Evolutionary conservation across 352 stramenopile genomes (phyloP).

Genomic region (Achlya hypogyna): DNA sequence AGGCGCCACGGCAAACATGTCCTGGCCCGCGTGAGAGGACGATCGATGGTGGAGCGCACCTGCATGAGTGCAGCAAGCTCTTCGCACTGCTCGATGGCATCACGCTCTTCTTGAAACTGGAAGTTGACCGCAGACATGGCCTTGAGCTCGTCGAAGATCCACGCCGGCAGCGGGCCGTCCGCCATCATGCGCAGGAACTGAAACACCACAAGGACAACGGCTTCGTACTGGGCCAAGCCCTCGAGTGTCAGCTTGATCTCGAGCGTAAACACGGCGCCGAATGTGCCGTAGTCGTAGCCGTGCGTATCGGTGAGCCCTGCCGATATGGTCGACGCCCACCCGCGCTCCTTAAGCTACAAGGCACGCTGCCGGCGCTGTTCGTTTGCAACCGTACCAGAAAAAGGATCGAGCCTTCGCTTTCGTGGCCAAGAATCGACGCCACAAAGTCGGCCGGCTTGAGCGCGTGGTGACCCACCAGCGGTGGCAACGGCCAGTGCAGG

Average conservation of each 20-base stretch:
- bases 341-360: constrained; percentile 60
- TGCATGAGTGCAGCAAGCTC: constrained; percentile 70
- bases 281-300: constrained; percentile 59
- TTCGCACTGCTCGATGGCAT: constrained; percentile 54
- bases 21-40: constrained; percentile 21
- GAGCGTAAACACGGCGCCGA: constrained; percentile 55
- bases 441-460: constrained; percentile 77
- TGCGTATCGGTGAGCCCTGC: constrained; percentile 64
- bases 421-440: constrained; percentile 66
- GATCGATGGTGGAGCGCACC: constrained; percentile 23
- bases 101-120: constrained; percentile 62
- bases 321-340: constrained; percentile 68
- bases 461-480: constrained; percentile 52
- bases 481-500: constrained; percentile 69
- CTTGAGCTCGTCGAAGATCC: constrained; percentile 67
- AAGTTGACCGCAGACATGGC: constrained; percentile 62
- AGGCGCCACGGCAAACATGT: constrained; percentile 43
- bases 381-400: constrained; percentile 68
- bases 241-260: constrained; percentile 64
- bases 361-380: too few species aligned
- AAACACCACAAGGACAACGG: constrained; percentile 52
- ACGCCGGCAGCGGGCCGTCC: constrained; percentile 39
- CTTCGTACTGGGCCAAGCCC: constrained; percentile 48
- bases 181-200: constrained; percentile 58
- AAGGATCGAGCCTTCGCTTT: constrained; percentile 74